These are phyloP conservation scores for Cadophora luteo-olivacea DNA, from an alignment of 2,329 filamentous ascomycete species.

Conservation along the genomic window DNA sequence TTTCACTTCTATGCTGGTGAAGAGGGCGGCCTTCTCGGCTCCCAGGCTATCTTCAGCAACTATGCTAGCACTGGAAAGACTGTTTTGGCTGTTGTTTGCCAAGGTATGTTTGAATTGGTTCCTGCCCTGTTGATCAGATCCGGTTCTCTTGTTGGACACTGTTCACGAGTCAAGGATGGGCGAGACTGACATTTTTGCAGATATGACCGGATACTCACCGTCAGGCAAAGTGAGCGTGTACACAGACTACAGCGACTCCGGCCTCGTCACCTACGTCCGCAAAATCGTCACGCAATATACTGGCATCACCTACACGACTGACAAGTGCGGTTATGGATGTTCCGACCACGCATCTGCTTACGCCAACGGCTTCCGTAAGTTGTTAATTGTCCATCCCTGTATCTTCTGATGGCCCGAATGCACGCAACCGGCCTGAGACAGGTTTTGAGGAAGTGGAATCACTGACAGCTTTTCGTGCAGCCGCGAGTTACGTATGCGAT, in stretches of 20 bases:
- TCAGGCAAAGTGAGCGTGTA: constrained; percentile 16
- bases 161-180: too few relatives aligned
- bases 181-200: not conserved
- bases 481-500: constrained; percentile 17
- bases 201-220: constrained; percentile 73
- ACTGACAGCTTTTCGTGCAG: not conserved
- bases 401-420: too few relatives aligned
- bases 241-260: constrained; percentile 17
- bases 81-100: constrained; percentile 93
- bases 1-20: constrained; percentile 96
- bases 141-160: too few relatives aligned
- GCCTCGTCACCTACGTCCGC: constrained; percentile 8
- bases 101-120: constrained; percentile 59
- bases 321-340: constrained; percentile 16
- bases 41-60: constrained; percentile 81
- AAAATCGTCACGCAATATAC: constrained; percentile 3
- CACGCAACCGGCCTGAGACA: too few relatives aligned
- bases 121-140: not conserved
- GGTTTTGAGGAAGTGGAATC: too few relatives aligned
- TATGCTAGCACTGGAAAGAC: constrained; percentile 75
- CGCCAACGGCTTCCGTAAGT: constrained; percentile 19
- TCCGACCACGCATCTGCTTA: constrained; percentile 17
- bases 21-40: constrained; percentile 84
- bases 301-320: not conserved
- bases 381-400: too few relatives aligned